A percentile compares a stretch with the other conserved stretches of the same genome.
Evolutionary conservation across 768 basidiomycete genomes (phyloP).

Genomic region (Inosperma sp.): DNA sequence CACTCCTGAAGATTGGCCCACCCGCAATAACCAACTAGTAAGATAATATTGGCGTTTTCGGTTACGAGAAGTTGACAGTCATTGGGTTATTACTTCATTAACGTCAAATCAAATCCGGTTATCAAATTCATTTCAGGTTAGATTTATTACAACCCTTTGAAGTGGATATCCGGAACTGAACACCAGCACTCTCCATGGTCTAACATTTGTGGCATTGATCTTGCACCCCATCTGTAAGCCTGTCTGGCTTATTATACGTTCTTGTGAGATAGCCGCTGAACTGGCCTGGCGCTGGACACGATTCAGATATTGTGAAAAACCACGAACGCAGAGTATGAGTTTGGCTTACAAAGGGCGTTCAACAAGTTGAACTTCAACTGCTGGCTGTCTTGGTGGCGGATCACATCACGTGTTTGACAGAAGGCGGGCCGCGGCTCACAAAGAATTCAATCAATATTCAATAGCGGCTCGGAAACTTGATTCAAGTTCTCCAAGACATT

Average conservation of each 20-base stretch:
- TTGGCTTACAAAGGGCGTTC: too few species aligned
- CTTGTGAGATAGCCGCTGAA: conserved; percentile 46
- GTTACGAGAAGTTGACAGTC: conserved; percentile 54
- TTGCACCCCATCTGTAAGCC: conserved; percentile 72
- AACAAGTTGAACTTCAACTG: too few species aligned
- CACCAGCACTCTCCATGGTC: conserved; percentile 53
- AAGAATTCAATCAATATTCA: too few species aligned
- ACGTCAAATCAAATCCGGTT: too few species aligned
- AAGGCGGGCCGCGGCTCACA: too few species aligned
- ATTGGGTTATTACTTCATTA: conserved; percentile 61
- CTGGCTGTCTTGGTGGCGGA: too few species aligned
- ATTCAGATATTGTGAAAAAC: too few species aligned
- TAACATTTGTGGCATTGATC: conserved; percentile 70
- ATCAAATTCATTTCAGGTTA: neutral
- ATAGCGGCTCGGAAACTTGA: too few species aligned
- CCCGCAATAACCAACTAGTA: conserved; percentile 32
- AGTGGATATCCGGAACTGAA: conserved; percentile 46
- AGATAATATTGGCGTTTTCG: conserved; percentile 86
- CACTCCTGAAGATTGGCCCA: conserved; percentile 54
- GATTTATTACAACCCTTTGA: neutral
- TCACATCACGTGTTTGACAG: too few species aligned
- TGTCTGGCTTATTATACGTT: neutral
- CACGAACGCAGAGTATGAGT: too few species aligned
- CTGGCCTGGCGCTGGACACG: too few species aligned
- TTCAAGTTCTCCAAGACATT: too few species aligned